Percentiles rank a stretch among this genome's conserved stretches.
phyloP scores from a whole-genome alignment of 1,284 basidiomycete species.

The Apiotrichum akiyoshidainum region DNA sequence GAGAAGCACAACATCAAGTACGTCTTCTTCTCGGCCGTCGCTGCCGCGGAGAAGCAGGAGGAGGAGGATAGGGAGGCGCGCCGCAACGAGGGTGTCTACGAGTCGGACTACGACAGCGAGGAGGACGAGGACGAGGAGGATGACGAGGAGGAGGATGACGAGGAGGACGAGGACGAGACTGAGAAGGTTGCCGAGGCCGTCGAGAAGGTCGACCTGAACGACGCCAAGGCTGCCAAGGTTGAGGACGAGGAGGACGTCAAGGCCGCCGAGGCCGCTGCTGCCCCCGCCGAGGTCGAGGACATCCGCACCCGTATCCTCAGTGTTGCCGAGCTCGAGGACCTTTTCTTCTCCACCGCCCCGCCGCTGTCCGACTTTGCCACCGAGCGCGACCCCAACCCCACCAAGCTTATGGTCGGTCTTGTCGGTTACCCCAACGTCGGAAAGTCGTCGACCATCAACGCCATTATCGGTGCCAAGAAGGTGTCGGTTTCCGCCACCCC shows the following conservation, averaged over 20 bases:
- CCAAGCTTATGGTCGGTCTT: constrained; percentile 67
- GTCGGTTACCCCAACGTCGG: constrained; percentile 64
- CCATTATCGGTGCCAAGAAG: constrained; percentile 70
- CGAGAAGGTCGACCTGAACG: background rate
- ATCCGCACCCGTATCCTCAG: constrained; percentile 73
- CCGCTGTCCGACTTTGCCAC: constrained; percentile 67
- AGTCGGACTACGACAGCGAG: constrained; percentile 31
- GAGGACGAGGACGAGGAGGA: constrained; percentile 24
- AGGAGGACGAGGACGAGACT: constrained; percentile 32
- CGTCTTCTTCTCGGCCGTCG: constrained; percentile 94
- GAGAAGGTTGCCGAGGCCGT: background rate
- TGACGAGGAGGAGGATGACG: constrained; percentile 27
- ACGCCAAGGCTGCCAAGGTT: background rate
- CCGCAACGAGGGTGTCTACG: constrained; percentile 39
- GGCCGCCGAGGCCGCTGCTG: background rate
- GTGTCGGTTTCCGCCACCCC: constrained; percentile 96
- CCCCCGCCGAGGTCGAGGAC: constrained; percentile 4
- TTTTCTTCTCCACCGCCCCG: constrained; percentile 76
- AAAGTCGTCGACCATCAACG: constrained; percentile 61
- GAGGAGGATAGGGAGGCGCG: constrained; percentile 55
- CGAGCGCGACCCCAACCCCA: constrained; percentile 60
- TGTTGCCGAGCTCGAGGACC: constrained; percentile 82
- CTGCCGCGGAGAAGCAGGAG: constrained; percentile 79
- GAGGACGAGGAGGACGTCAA: background rate
- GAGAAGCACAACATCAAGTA: constrained; percentile 75